Evolutionary conservation across 345 rosid genomes (phyloP), one percentile per base, ranked within the genome.

Genomic region (Dipteronia dyeriana): DNA sequence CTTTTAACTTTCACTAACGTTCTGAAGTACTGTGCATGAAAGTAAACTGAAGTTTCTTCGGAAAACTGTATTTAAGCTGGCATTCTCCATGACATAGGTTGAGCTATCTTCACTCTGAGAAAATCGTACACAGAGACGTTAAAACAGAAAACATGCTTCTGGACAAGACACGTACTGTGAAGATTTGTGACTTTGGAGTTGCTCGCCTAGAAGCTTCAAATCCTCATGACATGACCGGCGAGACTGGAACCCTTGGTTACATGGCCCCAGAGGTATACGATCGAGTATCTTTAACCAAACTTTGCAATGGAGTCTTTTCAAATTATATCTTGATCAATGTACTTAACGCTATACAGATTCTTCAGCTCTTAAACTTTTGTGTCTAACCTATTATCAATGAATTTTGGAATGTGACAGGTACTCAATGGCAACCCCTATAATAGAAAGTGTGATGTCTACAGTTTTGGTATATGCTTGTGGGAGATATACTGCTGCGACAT

Each of bases 221-320:
- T 80, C 97, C 99, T 81, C 90, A 92, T 71, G 99, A 96, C 79
- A 96, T 96, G 99, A 96, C 99, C 67, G 99, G 99, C 61, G 99
- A 96, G 86, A 96, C 99, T 10, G 99, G 99, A 81, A 96, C 99
- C 34, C 95, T 96, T 43, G 99, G 98, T 66, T 96, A 96, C 88
- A 94, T 96, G 98, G 99, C 99, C 82, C 97, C 99, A 41, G 99
- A 96, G 95, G 98, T 92, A 79, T 75, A 31, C 26, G 39, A n/a
- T 14, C 39, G 39, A 75, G 60, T 51, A 53, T 20, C 73, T 68
- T 23, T 72, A 54, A 22, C 53, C 23, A 31, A 61, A 39, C 34
- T 66, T 56, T 66, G 19, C 45, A 62, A 17, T 63, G 41, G 51
- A n/a, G 26, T 39, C 31, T 57, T 66, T 39, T 16, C 9, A 39